Evolutionary conservation across 441 rosid genomes (phyloP).

Genomic region (Arabidopsis hybrid): DNA sequence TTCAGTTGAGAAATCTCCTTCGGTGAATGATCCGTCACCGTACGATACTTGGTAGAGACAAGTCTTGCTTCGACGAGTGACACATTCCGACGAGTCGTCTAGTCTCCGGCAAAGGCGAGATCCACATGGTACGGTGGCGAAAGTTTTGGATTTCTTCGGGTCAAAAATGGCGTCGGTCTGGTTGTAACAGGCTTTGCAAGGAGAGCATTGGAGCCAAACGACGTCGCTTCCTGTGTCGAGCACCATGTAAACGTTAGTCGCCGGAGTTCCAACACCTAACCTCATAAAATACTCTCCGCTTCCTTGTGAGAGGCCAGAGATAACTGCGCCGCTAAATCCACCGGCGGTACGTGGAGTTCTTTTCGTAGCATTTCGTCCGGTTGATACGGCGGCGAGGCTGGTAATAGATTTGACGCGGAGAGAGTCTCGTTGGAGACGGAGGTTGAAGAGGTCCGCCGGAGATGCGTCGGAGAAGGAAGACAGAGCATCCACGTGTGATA

Average conservation of each 20-base stretch:
- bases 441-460: constrained; percentile 61
- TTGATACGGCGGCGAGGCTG: constrained; percentile 48
- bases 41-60: constrained; percentile 91
- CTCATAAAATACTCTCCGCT: constrained; percentile 96
- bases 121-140: constrained; percentile 56
- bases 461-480: constrained; percentile 50
- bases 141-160: constrained; percentile 73
- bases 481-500: constrained; percentile 74
- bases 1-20: constrained; percentile 83
- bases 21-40: constrained; percentile 91
- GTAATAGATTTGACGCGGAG: constrained; percentile 54
- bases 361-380: constrained; percentile 25
- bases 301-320: constrained; percentile 86
- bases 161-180: constrained; percentile 84
- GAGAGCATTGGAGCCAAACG: constrained; percentile 93
- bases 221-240: constrained; percentile 95
- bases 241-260: constrained; percentile 75
- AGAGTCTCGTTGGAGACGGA: constrained; percentile 69
- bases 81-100: constrained; percentile 75
- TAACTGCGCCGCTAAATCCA: constrained; percentile 73
- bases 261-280: constrained; percentile 89
- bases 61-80: constrained; percentile 43
- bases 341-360: constrained; percentile 41
- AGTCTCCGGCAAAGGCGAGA: constrained; percentile 73
- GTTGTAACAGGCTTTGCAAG: constrained; percentile 82